Conservation (phyloP, 2,329 filamentous ascomycete species). For the Cladophialophora psammophila region DNA sequence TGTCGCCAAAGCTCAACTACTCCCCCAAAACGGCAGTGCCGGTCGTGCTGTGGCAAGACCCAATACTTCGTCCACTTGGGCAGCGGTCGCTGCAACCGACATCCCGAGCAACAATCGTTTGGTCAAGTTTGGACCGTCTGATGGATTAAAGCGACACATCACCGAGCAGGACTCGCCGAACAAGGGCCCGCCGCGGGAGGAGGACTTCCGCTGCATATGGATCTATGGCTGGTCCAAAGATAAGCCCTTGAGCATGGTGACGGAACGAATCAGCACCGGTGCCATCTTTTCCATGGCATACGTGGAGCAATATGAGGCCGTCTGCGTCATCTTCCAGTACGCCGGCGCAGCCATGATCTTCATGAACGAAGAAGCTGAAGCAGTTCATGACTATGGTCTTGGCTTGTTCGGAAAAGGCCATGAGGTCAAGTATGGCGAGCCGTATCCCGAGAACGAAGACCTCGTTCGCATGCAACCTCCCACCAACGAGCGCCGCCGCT, state of each 20-base stretch:
- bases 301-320: slow-evolving; percentile 43
- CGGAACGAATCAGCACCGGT: slow-evolving; percentile 49
- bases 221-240: slow-evolving; percentile 37
- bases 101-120: slow-evolving; percentile 37
- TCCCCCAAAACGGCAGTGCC: slow-evolving; percentile 17
- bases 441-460: slow-evolving; percentile 47
- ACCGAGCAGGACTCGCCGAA: slow-evolving; percentile 23
- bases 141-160: slow-evolving; percentile 37
- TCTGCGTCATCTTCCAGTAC: slow-evolving; percentile 50
- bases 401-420: slow-evolving; percentile 47
- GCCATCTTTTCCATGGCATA: slow-evolving; percentile 50
- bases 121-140: slow-evolving; percentile 40
- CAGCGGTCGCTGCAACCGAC: slow-evolving; percentile 41
- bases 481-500: slow-evolving; percentile 49
- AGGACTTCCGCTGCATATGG: slow-evolving; percentile 41
- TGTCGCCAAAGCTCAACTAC: slow-evolving; percentile 20
- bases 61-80: slow-evolving; percentile 38
- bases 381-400: slow-evolving; percentile 42
- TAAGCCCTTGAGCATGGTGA: slow-evolving; percentile 41
- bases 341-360: slow-evolving; percentile 48
- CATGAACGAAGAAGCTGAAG: slow-evolving; percentile 44
- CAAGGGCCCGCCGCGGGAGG: slow-evolving; percentile 20
- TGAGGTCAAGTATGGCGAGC: slow-evolving; percentile 43
- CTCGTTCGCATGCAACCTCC: slow-evolving; percentile 48
- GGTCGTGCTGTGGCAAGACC: slow-evolving; percentile 16